Evolutionary conservation across 1,284 basidiomycete species (phyloP).

Genomic region (Ceratobasidium sp.): DNA sequence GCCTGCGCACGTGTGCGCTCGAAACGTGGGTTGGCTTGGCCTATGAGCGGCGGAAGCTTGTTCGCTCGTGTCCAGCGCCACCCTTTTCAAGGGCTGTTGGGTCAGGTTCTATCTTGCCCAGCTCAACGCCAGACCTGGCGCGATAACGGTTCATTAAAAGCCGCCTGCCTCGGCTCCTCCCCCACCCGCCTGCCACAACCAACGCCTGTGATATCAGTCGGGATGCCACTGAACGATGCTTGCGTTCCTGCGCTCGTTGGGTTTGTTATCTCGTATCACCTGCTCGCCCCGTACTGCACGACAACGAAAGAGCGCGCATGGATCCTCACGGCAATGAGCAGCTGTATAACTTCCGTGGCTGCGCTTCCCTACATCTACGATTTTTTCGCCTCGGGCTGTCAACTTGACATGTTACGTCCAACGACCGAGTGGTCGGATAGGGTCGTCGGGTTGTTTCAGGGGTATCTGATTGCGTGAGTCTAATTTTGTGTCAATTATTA

Average conservation of each 20-base stretch:
- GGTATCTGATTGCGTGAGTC: slow-evolving; percentile 60
- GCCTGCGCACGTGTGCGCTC: slow-evolving; percentile 15
- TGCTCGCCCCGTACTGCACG: slow-evolving; percentile 55
- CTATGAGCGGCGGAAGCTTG: not conserved
- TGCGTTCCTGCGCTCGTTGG: not conserved
- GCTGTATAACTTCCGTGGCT: slow-evolving; percentile 59
- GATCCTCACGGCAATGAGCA: slow-evolving; percentile 63
- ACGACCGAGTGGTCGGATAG: slow-evolving; percentile 51
- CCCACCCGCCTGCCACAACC: not conserved
- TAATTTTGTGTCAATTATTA: not conserved
- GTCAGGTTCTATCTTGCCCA: slow-evolving; percentile 5
- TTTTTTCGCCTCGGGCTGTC: slow-evolving; percentile 56
- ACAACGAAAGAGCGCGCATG: slow-evolving; percentile 63
- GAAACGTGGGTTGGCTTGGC: slow-evolving; percentile 13
- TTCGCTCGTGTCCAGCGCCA: not conserved
- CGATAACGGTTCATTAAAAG: slow-evolving; percentile 11
- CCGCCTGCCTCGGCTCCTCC: not conserved
- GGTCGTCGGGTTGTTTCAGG: slow-evolving; percentile 61
- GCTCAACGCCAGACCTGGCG: slow-evolving; percentile 18
- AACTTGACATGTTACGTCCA: slow-evolving; percentile 52
- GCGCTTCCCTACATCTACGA: slow-evolving; percentile 63
- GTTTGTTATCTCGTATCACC: slow-evolving; percentile 55
- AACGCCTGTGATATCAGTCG: not conserved
- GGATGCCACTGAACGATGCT: slow-evolving; percentile 4
- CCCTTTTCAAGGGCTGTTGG: not conserved